phyloP scores from a whole-genome alignment of 2,329 filamentous ascomycete species.

The Lachnellula willkommii region DNA sequence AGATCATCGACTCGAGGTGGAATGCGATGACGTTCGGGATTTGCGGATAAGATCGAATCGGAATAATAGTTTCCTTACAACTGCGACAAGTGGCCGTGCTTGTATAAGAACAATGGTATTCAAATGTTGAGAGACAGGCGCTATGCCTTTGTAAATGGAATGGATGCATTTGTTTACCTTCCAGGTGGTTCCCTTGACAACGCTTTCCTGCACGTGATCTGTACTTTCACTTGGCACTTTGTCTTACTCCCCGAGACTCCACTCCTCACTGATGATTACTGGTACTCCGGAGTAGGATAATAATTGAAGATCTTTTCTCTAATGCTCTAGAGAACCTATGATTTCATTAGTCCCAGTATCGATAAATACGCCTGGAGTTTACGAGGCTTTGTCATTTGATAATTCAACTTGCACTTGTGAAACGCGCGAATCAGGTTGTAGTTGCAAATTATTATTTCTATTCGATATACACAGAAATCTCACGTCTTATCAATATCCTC shows the following conservation, averaged over 20 bases:
- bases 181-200: not conserved
- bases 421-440: not conserved
- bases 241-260: too few species aligned
- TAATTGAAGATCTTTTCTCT: too few species aligned
- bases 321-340: too few species aligned
- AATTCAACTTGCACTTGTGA: not conserved
- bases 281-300: too few species aligned
- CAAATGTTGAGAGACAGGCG: not conserved
- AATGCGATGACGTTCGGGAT: not conserved
- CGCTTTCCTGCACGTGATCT: too few species aligned
- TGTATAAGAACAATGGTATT: not conserved
- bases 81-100: not conserved
- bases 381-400: too few species aligned
- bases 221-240: too few species aligned
- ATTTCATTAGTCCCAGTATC: too few species aligned
- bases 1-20: slow-evolving; percentile 4
- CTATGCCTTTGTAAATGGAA: not conserved
- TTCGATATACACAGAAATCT: slow-evolving; percentile 7
- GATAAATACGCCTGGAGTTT: too few species aligned
- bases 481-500: slow-evolving; percentile 3
- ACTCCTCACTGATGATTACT: too few species aligned
- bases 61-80: not conserved
- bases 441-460: not conserved
- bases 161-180: not conserved
- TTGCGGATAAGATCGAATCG: not conserved